phyloP scores from a whole-genome alignment of 2,329 filamentous ascomycete species.

The Neopestalotiopsis clavispora region DNA sequence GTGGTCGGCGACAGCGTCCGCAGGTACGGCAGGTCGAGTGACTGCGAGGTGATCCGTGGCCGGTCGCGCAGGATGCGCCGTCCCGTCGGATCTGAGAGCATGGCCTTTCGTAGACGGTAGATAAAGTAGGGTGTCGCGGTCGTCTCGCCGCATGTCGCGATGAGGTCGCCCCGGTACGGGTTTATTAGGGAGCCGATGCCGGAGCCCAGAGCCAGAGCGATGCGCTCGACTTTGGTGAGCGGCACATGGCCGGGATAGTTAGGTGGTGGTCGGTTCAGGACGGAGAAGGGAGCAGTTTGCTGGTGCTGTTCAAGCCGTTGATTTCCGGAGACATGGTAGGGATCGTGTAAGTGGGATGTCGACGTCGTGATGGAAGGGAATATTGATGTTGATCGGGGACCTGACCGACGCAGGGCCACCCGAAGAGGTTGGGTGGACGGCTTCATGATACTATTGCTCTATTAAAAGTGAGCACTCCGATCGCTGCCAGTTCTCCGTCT shows the following conservation, averaged over 20 bases:
- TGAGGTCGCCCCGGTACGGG: constrained; percentile 86
- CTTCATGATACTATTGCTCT: not conserved
- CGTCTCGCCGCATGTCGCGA: constrained; percentile 91
- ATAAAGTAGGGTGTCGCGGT: constrained; percentile 97
- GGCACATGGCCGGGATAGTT: constrained; percentile 95
- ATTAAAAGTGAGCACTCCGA: not conserved
- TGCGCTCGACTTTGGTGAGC: constrained; percentile 77
- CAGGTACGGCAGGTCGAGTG: constrained; percentile 69
- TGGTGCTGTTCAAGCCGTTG: not conserved
- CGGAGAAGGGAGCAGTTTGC: constrained; percentile 64
- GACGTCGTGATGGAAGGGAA: not conserved
- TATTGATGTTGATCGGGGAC: not conserved
- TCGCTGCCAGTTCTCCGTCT: not conserved
- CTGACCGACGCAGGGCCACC: not conserved
- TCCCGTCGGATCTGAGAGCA: constrained; percentile 84
- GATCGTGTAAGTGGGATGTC: constrained; percentile 10
- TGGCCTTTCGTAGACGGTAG: constrained; percentile 85
- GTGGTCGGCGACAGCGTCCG: constrained; percentile 73
- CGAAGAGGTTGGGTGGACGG: not conserved
- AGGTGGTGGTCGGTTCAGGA: constrained; percentile 81
- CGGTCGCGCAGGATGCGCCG: constrained; percentile 89
- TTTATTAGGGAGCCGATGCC: constrained; percentile 70
- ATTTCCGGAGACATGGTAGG: not conserved
- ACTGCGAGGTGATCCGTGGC: constrained; percentile 83
- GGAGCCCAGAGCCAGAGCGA: constrained; percentile 70